Base-by-base conservation (phyloP, 2,329 filamentous ascomycete species). In the Cercospora sesami region DNA sequence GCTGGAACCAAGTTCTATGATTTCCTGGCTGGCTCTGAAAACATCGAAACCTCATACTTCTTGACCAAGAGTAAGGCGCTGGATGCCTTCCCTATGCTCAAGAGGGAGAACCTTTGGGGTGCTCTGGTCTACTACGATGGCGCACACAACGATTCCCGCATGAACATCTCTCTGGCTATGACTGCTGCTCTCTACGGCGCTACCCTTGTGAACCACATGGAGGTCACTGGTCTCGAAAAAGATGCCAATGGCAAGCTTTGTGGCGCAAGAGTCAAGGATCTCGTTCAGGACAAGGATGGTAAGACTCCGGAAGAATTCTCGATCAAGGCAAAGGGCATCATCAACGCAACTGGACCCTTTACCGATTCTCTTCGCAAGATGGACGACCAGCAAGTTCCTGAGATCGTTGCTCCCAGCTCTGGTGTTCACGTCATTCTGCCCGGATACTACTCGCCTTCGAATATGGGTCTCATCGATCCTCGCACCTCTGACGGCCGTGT, bases 41-140 rank as follows among this genome's bases (percentile, higher is more conserved):
- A 93, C 65, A 94, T 96, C 75, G 92, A 96, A 80, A 93, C 88
- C 75, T 94, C 91, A 5, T 96, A 96, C 81, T 96, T 96, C 78
- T 82, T 96, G 76, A 94, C 92, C 26, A 90, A 90, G 79, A 94
- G 90, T 79, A 94, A 94, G 81, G 92, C 92, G 8, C 83, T 96
- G 70, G 92, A 94, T 78, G 91, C 91, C 2, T 96, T 96, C 77
- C 93, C 93, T 7, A 95, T 96, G 92, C 81, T 96, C 72, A 94
- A 92, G 81, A 90, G 88, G 77, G 89, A 91, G 51, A 88, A 90
- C 72, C 83, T 96, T 14, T 86, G 93, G 55, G 93, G 93, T 69
- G 92, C 92, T 67, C 82, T 96, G 75, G 92, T 96, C 26, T 96
- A 96, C 83, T 96, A 96, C 78, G 92, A 96, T 81, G 93, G 93